Conservation (phyloP, 257 asterid species). For the Nemophila menziesii region DNA sequence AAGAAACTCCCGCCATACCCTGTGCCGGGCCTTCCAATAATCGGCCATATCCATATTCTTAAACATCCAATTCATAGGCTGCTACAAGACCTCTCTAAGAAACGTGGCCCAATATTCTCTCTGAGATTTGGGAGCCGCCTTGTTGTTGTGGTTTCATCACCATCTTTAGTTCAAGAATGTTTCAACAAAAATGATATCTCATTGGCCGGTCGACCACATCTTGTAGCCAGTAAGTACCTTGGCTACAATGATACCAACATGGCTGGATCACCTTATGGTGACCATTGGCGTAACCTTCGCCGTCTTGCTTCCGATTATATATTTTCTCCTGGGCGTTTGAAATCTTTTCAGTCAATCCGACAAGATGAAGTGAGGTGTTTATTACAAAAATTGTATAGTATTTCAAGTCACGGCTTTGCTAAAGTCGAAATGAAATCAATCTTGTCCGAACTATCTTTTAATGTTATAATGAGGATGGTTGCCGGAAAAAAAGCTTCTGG, state of each 20-base stretch:
- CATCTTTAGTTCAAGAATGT: constrained; percentile 25
- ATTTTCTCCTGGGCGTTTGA: constrained; percentile 19
- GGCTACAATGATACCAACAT: constrained; percentile 20
- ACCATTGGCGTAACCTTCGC: constrained; percentile 30
- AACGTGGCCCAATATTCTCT: constrained; percentile 24
- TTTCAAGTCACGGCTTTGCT: not conserved
- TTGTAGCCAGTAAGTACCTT: constrained; percentile 12
- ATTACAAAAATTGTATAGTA: constrained; percentile 2
- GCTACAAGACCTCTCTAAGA: constrained; percentile 13
- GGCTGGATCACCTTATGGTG: constrained; percentile 17
- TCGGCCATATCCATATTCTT: constrained; percentile 27
- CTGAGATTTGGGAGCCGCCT: constrained; percentile 26
- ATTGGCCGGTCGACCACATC: constrained; percentile 23
- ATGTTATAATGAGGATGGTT: constrained; percentile 24
- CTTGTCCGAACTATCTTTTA: constrained; percentile 19
- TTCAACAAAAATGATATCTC: constrained; percentile 26
- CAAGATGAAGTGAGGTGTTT: constrained; percentile 16
- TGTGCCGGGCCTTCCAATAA: constrained; percentile 16
- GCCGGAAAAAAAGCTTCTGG: constrained; percentile 22
- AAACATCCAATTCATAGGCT: constrained; percentile 18
- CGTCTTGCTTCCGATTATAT: constrained; percentile 18
- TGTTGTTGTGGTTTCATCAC: constrained; percentile 29
- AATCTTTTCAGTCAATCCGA: constrained; percentile 14
- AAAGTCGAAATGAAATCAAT: constrained; percentile 18
- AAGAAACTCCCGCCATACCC: constrained; percentile 25